Evolutionary conservation across 352 stramenopile genomes (phyloP).

Genomic region (Discostella stelligera): DNA sequence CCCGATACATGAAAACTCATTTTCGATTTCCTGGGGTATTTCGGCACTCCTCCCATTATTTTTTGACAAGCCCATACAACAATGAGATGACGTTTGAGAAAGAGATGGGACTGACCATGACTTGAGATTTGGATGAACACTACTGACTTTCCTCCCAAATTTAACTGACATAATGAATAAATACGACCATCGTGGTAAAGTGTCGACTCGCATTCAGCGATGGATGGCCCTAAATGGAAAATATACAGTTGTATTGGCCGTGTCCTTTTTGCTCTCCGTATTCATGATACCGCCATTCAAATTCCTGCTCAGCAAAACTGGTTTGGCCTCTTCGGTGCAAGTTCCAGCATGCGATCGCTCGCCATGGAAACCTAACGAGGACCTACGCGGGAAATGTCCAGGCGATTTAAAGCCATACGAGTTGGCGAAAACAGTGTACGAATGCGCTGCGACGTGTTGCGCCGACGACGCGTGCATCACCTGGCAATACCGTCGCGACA

Average conservation of each 20-base stretch:
- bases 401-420: constrained; percentile 24
- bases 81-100: no score
- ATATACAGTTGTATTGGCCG: constrained; percentile 1
- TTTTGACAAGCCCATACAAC: no score
- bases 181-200: constrained; percentile 7
- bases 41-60: no score
- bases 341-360: constrained; percentile 39
- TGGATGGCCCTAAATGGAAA: constrained; percentile 20
- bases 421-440: constrained; percentile 13
- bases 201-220: constrained; percentile 13
- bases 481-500: constrained; percentile 54
- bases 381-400: constrained; percentile 51
- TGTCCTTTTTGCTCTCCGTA: not conserved
- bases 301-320: not conserved
- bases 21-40: no score
- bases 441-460: constrained; percentile 51
- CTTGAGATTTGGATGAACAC: no score
- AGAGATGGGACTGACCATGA: no score
- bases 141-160: no score
- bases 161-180: constrained; percentile 5
- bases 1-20: no score
- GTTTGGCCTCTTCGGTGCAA: not conserved
- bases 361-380: constrained; percentile 58
- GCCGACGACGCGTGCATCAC: constrained; percentile 40
- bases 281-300: constrained; percentile 28